Evolutionary conservation across 2,329 filamentous ascomycete species (phyloP), one percentile per base, ranked within the genome.

Genomic region (Harringtonia lauricola): DNA sequence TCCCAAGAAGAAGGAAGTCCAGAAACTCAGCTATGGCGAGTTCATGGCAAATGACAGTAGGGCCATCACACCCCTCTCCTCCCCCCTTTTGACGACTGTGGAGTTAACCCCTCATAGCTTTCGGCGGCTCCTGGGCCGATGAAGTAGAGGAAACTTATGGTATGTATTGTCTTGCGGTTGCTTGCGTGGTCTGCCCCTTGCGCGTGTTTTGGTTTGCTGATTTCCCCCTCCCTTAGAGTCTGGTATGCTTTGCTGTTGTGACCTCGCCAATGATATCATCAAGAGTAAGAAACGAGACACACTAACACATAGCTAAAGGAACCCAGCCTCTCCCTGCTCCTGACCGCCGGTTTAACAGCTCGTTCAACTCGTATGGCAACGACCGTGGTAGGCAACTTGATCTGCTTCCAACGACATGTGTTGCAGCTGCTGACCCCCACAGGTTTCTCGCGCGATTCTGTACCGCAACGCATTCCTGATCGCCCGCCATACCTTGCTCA

Each of bases 11-110:
- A 85, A 87, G 72, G 83, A 94, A 70, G 75, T 79, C 66, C 83
- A 94, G 80, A 98, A 94, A 76, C 90, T 98, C 85, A 87, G 86
- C 73, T 81, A 96, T 63, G 86, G 87, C 74, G 86, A 87, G 69
- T 98, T 98, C 78, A 78, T 98, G 74, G 76, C 76, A 62, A 87
- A 95, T 66, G 77, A 87, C 67, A 82, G 90, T 95, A 76, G 67
- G 86, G 6, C 7, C 24, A 26, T 26, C 10, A 7, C 10, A 10
- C 73, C 44, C 51, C 50, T 8, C 17, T 29, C 4, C 49, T 47
- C 52, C 41, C 30, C 42, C 49, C 47, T 19, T 21, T n/a, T 4
- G 8, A 3, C 33, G 10, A 14, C 19, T 15, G 14, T 18, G 10
- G 24, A 48, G 22, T 42, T 49, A 40, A 52, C 41, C 17, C 3